A percentile compares a stretch with the other conserved stretches of the same genome.
phyloP scores from a whole-genome alignment of 352 stramenopile species.

The Phytophthora foliorum region DNA sequence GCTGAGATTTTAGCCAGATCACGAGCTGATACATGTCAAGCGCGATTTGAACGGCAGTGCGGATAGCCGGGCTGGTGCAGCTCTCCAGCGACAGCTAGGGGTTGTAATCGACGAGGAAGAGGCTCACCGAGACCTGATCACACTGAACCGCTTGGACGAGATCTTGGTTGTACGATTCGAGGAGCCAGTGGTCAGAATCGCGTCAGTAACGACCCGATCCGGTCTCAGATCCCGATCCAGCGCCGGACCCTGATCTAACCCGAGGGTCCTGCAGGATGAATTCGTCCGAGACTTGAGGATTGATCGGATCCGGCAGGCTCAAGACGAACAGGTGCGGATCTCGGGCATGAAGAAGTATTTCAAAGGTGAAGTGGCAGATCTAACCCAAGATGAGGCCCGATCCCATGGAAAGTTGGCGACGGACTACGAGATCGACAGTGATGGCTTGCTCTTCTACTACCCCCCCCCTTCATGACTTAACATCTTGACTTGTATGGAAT shows the following conservation, averaged over 20 bases:
- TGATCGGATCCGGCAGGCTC: background rate
- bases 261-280: background rate
- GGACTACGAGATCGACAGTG: conserved; percentile 2
- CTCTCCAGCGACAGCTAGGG: background rate
- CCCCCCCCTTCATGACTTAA: too few relatives aligned
- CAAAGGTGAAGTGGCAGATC: background rate
- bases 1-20: background rate
- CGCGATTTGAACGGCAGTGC: conserved; percentile 8
- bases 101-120: background rate
- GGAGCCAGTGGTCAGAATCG: background rate
- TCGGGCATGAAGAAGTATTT: conserved; percentile 1
- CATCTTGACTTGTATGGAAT: too few relatives aligned
- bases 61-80: background rate
- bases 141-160: conserved; percentile 7
- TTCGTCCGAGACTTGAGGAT: background rate
- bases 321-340: conserved; percentile 14
- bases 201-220: background rate
- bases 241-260: background rate
- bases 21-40: conserved; percentile 6
- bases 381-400: background rate
- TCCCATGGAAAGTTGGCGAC: background rate
- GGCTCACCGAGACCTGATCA: background rate
- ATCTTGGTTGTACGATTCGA: background rate
- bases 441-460: conserved; percentile 6
- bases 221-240: background rate